Percentiles rank a stretch among this genome's conserved stretches.
These are phyloP conservation scores for Syzygium syzygioides DNA, from an alignment of 441 rosid species.

Conservation along the genomic window DNA sequence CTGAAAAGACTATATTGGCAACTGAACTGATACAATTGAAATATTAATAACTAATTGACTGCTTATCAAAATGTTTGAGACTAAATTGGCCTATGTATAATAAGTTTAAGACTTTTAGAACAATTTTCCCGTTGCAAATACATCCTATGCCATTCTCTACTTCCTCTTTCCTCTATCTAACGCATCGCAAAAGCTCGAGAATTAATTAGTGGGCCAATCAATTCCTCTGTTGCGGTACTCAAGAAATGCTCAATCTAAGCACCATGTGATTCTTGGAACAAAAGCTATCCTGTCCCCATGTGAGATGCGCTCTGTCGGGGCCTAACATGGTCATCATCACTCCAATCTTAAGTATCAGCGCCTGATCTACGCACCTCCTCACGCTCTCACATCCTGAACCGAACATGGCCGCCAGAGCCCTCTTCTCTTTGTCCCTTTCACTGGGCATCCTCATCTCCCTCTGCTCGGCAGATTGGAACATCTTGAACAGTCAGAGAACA, in stretches of 20 bases:
- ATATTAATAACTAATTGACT: no score
- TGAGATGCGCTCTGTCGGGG: neutral
- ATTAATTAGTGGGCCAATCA: neutral
- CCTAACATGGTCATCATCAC: neutral
- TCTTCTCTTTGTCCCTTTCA: neutral
- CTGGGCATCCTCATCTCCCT: neutral
- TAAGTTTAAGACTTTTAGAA: no score
- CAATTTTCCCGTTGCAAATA: no score
- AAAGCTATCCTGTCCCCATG: neutral
- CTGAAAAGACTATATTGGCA: no score
- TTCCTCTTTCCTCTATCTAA: neutral
- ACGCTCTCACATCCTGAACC: neutral
- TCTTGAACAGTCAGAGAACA: conserved; percentile 29
- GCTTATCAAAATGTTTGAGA: no score
- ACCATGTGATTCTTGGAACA: neutral
- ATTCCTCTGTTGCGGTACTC: neutral
- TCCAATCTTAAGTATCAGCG: neutral
- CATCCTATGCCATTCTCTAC: neutral
- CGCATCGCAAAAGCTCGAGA: neutral
- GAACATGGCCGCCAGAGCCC: neutral
- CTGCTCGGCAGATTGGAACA: conserved; percentile 66
- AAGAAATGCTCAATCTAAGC: neutral
- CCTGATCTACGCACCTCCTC: neutral
- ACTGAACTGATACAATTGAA: no score
- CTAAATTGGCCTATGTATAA: no score